Base-by-base conservation (phyloP, 2,329 filamentous ascomycete species). In the Lasiodiplodia theobromae region DNA sequence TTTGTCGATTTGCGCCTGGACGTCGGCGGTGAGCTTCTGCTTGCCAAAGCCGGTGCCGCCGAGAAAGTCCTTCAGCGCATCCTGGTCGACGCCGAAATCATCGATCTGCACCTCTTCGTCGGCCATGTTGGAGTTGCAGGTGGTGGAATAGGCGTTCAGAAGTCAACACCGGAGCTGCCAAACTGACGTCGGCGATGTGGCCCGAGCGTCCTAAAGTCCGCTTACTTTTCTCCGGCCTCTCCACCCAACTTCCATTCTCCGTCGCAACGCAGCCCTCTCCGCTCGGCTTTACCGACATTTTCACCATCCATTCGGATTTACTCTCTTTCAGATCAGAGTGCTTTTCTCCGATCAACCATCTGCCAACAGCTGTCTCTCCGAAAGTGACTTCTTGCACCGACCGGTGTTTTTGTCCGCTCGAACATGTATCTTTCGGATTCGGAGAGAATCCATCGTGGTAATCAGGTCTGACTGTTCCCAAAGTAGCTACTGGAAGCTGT, bases 1-100 rank as follows among this genome's bases (percentile, higher is more conserved):
- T 73, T 89, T 88, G 74, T 95, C 89, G 72, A 98, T 91, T 80
- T 97, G 94, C 68, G 90, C 90, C 66, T 89, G 87, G 71, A 95
- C 85, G 79, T 97, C 89, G 73, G 92, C 84, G 71, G 90, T 88
- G 73, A 88, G 90, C 47, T 89, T 86, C 77, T 92, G 91, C 79
- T 95, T 97, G 65, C 95, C 95, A 77, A 98, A 97, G 0, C 92
- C 88, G 2, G 89, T 85, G 0, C 95, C 94, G 11, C 57, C 57
- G 70, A 97, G 82, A 76, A 94, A 96, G 63, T 88, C 86, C 75
- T 90, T 87, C 85, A 95, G 87, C 51, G 90, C 89, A 71, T 93
- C 91, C 76, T 93, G 88, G 67, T 82, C 78, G 23, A 64, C 56
- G 7, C 54, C 54, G 4, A 68, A 53, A 12, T 62, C 21, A 21